Evolutionary conservation across 257 asterid genomes (phyloP), one percentile per base, ranked within the genome.

Genomic region (Eustoma russellianum): DNA sequence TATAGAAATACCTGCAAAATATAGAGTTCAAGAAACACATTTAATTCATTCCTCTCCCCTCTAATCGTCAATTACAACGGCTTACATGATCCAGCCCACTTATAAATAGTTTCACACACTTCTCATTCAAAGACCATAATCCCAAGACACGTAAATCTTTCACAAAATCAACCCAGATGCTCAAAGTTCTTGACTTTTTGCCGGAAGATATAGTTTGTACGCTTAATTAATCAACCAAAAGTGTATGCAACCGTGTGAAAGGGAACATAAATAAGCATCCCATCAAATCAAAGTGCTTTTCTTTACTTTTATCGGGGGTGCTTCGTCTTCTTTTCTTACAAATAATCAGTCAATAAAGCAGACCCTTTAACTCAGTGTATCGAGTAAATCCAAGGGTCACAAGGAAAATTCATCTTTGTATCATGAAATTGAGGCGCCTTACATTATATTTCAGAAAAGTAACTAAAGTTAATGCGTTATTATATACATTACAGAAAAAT

Each of bases 1-100:
- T 13, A 81, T 68, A 49, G 75, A 78, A 57, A 81, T 83, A 69
- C 90, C 94, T 83, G 83, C 63, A 65, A 52, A 59, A 71, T 56
- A 24, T 4, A 24, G 30, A 24, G 30, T 52, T 46, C 60, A 66
- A 47, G 65, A 68, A 49, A 60, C 41, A 52, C 30, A 18, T 24
- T 52, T 52, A 52, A 33, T 16, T 28, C 46, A 43, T 19, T 17
- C 40, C 33, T 59, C 63, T 15, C 12, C 19, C 46, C 5, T 34
- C 41, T 24, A 16, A 48, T 11, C 33, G 1, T 17, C 46, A 38
- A 0, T 45, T 14, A 19, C 41, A 14, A 33, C 11, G 7, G 38
- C 17, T 56, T 2, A 24, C 30, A 24, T 24, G 30, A 24, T 2
- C 30, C 30, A 24, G 30, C 30, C 30, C 30, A 24, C 30, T 24